Evolutionary conservation across 768 basidiomycete species (phyloP), one percentile per base, ranked within the genome.

Genomic region (Pleurotus ostreatus): DNA sequence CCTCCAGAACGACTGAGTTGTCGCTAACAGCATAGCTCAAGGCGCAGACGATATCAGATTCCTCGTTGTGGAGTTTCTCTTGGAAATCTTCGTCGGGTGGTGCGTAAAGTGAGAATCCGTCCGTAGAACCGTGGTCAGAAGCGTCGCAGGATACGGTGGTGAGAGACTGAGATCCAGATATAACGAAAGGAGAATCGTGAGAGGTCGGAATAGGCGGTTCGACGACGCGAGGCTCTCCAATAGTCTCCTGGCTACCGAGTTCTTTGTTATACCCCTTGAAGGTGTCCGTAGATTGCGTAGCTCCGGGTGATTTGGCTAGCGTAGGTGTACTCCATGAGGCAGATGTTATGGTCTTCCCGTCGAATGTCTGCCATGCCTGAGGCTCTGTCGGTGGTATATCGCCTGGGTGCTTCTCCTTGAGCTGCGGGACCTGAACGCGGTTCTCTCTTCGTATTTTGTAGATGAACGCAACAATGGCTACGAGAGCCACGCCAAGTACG

Each of bases 11-110:
- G 8, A 49, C n/a, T 5, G n/a, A 26, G 25, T 16, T 34, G 8
- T 22, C 23, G 20, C 48, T 49, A 13, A n/a, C 39, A 30, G 39
- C 51, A 25, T 53, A 41, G 43, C 38, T 58, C 37, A 68, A 55
- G 12, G 70, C 65, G 52, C 63, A 57, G 8, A 64, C 61, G 41
- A 70, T 67, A 46, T 68, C 65, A 25, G 57, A 57, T 61, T 70
- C 70, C 59, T 71, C 69, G 12, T 56, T 56, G 16, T 61, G 62
- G 12, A 68, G 61, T 7, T 61, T 64, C 23, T 60, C 52, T 46
- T 63, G 63, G 49, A 67, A 68, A 43, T 55, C 45, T 48, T 59
- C 59, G 16, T 20, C 20, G 5, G 22, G 16, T 8, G 39, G 18
- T 8, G 8, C 39, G 37, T 41, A 41, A 7, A 39, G n/a, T 9